phyloP scores from a whole-genome alignment of 164 flowering plant genomes.

The Chloranthus sessilifolius region DNA sequence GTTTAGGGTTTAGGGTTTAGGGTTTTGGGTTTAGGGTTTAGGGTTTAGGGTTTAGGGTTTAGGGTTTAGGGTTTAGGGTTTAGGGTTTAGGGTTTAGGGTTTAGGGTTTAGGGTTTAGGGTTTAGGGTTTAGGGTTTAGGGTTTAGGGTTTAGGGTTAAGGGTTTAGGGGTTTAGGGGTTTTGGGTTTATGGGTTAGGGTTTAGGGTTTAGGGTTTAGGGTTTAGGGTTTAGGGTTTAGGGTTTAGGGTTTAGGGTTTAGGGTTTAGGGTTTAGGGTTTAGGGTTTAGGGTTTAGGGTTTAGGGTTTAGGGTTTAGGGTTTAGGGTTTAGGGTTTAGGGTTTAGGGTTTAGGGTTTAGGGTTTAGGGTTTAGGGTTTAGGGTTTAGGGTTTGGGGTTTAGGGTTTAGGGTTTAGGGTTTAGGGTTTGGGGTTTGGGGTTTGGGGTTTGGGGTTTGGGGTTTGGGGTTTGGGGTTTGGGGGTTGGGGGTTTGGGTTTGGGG shows the following conservation, averaged over 20 bases:
- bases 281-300: slow-evolving; percentile 16
- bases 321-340: slow-evolving; percentile 8
- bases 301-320: slow-evolving; percentile 16
- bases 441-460: slow-evolving; percentile 2
- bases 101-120: not conserved
- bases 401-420: slow-evolving; percentile 15
- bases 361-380: slow-evolving; percentile 10
- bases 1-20: slow-evolving; percentile 16
- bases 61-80: slow-evolving; percentile 15
- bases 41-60: slow-evolving; percentile 11
- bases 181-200: slow-evolving; percentile 13
- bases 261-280: slow-evolving; percentile 14
- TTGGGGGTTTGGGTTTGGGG: not conserved
- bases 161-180: slow-evolving; percentile 4
- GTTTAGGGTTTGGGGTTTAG: slow-evolving; percentile 11
- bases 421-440: slow-evolving; percentile 10
- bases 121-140: slow-evolving; percentile 9
- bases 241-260: slow-evolving; percentile 3
- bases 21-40: slow-evolving; percentile 16
- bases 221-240: slow-evolving; percentile 7
- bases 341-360: slow-evolving; percentile 2
- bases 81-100: slow-evolving; percentile 7
- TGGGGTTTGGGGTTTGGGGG: slow-evolving; percentile 15
- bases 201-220: slow-evolving; percentile 10
- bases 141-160: slow-evolving; percentile 8